A percentile compares a stretch with the other conserved stretches of the same genome.
Conservation (phyloP, 1,139 yeast genomes). For the Sugiyamaella pinicola region DNA sequence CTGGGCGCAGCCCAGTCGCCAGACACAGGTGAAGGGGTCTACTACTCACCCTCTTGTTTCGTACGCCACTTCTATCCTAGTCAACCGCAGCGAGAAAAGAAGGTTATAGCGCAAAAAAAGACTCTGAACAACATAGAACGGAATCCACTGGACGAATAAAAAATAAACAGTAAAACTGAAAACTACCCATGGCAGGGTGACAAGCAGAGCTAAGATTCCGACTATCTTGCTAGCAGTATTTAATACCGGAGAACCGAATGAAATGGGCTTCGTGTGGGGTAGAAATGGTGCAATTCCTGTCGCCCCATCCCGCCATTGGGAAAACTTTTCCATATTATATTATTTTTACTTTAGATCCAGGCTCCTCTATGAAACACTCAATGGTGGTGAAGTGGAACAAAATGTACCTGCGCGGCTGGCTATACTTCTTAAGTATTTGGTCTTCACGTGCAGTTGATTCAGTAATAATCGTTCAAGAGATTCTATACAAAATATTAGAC, state of each 20-base stretch:
- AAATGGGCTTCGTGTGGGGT: constrained; percentile 31
- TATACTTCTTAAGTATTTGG: not conserved
- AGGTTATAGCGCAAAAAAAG: constrained; percentile 24
- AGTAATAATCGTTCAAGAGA: too few species aligned
- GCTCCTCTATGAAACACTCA: too few species aligned
- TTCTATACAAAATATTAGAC: too few species aligned
- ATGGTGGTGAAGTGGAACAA: constrained; percentile 7
- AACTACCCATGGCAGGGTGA: constrained; percentile 34
- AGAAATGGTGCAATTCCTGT: constrained; percentile 48
- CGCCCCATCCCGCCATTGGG: constrained; percentile 46
- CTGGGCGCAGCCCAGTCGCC: not conserved
- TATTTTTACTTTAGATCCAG: not conserved
- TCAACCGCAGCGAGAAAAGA: constrained; percentile 30
- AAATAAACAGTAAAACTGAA: constrained; percentile 26
- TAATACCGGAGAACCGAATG: constrained; percentile 15
- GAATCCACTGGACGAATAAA: constrained; percentile 22
- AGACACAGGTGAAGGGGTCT: too few species aligned
- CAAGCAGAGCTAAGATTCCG: constrained; percentile 24
- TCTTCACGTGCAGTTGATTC: not conserved
- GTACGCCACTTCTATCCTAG: constrained; percentile 25
- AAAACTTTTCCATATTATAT: constrained; percentile 45
- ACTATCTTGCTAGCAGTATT: constrained; percentile 13
- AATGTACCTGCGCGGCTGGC: not conserved
- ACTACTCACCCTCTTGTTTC: constrained; percentile 25
- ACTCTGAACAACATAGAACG: constrained; percentile 24